Base-by-base conservation (phyloP, 2,329 filamentous ascomycete species). In the Sphaerulina vaccinii region DNA sequence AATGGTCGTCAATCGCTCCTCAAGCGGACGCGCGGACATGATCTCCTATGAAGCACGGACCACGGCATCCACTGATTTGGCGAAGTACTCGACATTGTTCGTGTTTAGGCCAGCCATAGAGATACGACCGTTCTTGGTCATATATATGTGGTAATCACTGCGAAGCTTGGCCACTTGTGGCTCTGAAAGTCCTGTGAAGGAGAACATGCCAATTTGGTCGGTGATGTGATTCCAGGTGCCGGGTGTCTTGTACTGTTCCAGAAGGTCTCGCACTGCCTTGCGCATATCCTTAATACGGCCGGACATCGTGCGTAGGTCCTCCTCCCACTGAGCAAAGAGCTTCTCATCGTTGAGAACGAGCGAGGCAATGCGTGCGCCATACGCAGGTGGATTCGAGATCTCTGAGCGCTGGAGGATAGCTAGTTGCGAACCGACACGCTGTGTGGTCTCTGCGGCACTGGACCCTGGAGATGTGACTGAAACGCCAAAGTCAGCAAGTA, bases 161-260 rank as follows among this genome's bases (percentile, higher is more conserved):
- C 85, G 80, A 56, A 93, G 75, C 73, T 82, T 84, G 62, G 80
- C 44, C 6, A 92, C 88, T 69, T 93, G 88, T 56, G 81, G 69
- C 74, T 90, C 87, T 10, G 71, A 81, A 69, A 95, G 73, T 10
- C 89, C 89, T 1, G 89, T 95, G 71, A 95, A 99, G 71, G 86
- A 92, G 76, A 99, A 99, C 93, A 99, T 99, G 75, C 93, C 93
- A 68, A 99, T 99, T 80, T 99, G 93, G 65, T 95, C 88, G 13
- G 91, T 96, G 70, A 99, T 95, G 75, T 99, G 93, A 68, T 91
- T 89, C 93, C 93, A 99, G 11, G 82, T 87, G 24, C 92, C 92
- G 0, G 92, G 92, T 0, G 93, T 96, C 23, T 82, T 83, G 54
- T 92, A 80, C 66, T 85, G 83, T 74, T 97, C 92, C 9, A 99